phyloP scores from a whole-genome alignment of 345 rosid genomes.

The Microcos paniculata region DNA sequence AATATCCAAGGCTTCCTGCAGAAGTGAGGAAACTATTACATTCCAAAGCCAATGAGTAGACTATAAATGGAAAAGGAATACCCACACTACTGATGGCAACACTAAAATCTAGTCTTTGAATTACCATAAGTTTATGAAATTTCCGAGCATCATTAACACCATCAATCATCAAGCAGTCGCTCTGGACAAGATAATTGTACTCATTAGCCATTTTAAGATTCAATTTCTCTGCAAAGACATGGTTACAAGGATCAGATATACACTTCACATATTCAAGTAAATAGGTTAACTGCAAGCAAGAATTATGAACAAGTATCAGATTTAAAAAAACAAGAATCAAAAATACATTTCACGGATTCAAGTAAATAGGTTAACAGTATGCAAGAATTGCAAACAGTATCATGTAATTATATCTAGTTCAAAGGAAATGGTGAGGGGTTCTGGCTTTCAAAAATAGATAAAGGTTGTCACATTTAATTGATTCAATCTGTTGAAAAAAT shows the following conservation, averaged over 20 bases:
- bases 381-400: background rate
- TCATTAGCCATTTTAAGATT: slow-evolving; percentile 75
- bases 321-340: slow-evolving; percentile 4
- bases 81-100: background rate
- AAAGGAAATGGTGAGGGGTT: background rate
- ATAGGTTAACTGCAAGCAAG: background rate
- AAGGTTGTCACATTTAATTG: background rate
- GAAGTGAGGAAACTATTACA: slow-evolving; percentile 20
- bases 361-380: background rate
- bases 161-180: slow-evolving; percentile 70
- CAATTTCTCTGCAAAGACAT: slow-evolving; percentile 59
- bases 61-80: slow-evolving; percentile 11
- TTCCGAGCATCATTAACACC: slow-evolving; percentile 75
- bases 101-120: slow-evolving; percentile 10
- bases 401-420: background rate
- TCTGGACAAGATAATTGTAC: slow-evolving; percentile 85
- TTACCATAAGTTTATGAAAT: slow-evolving; percentile 75
- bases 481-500: slow-evolving; percentile 1
- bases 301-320: too few relatives aligned
- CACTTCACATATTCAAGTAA: background rate
- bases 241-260: slow-evolving; percentile 3
- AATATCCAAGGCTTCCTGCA: slow-evolving; percentile 74
- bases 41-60: slow-evolving; percentile 3
- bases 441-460: slow-evolving; percentile 1
- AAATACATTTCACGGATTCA: background rate